phyloP scores from a whole-genome alignment of 1,139 yeast genomes.

The Suhomyces guaymorum region DNA sequence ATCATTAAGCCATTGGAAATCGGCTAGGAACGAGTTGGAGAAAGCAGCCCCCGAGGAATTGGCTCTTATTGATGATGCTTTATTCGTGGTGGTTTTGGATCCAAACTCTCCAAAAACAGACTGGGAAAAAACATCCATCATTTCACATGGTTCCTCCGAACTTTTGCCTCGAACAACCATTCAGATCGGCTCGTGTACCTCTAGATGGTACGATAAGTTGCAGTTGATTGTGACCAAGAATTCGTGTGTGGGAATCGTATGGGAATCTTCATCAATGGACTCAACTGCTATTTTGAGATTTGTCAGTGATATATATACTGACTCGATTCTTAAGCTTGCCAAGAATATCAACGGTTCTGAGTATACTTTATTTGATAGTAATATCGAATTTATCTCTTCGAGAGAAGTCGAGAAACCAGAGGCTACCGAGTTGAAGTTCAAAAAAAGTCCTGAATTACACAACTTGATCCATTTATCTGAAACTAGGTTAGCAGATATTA shows the following conservation, averaged over 20 bases:
- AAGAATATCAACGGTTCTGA: conserved; percentile 70
- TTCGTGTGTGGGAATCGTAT: conserved; percentile 73
- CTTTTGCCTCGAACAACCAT: conserved; percentile 55
- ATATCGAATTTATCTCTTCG: conserved; percentile 39
- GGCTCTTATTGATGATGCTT: conserved; percentile 57
- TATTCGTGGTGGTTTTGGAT: conserved; percentile 63
- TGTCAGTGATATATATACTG: conserved; percentile 74
- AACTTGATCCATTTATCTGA: conserved; percentile 67
- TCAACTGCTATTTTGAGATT: conserved; percentile 74
- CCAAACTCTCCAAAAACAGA: conserved; percentile 51
- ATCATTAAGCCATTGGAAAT: conserved; percentile 61
- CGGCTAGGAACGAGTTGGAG: conserved; percentile 53
- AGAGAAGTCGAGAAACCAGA: conserved; percentile 45
- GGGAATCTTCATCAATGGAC: conserved; percentile 77
- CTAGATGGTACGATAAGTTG: conserved; percentile 78
- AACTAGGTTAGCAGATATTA: conserved; percentile 72
- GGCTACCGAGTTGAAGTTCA: conserved; percentile 46
- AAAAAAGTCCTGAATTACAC: conserved; percentile 46
- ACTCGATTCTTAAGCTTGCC: conserved; percentile 69
- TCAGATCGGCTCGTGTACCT: conserved; percentile 74
- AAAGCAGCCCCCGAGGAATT: conserved; percentile 46
- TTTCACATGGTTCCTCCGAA: conserved; percentile 66
- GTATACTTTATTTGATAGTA: conserved; percentile 59
- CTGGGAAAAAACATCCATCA: conserved; percentile 47
- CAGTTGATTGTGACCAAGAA: conserved; percentile 69